Percentiles rank a stretch among this genome's conserved stretches.
Evolutionary conservation across 225 moss, liverwort and hornwort species (phyloP).

Genomic region (Pseudisothecium myosuroides): DNA sequence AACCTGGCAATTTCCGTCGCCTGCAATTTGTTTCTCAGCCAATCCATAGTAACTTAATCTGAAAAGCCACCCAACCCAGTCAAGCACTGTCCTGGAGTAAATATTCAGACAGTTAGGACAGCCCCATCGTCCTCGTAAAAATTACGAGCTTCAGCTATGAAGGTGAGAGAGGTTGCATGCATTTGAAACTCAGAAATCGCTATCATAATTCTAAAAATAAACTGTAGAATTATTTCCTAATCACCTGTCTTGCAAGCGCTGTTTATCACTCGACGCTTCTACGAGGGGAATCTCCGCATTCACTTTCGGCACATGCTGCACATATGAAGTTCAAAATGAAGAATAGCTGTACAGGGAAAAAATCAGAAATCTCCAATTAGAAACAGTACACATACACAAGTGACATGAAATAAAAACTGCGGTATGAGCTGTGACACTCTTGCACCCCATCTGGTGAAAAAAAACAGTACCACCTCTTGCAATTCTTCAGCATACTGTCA

Average conservation of each 20-base stretch:
- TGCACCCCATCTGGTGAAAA: background rate
- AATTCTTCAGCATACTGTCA: background rate
- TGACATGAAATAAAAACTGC: background rate
- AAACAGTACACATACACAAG: background rate
- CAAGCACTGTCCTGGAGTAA: background rate
- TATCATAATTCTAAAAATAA: background rate
- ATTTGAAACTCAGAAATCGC: background rate
- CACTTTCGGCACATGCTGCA: slow-evolving; percentile 83
- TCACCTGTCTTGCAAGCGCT: slow-evolving; percentile 76
- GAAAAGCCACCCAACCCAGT: background rate
- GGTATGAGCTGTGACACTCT: background rate
- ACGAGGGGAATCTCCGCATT: slow-evolving; percentile 55
- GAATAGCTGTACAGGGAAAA: background rate
- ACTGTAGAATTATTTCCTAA: background rate
- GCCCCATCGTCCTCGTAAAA: background rate
- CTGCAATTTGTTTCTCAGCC: slow-evolving; percentile 66
- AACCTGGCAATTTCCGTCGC: slow-evolving; percentile 99
- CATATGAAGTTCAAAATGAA: slow-evolving; percentile 5
- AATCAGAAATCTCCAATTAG: background rate
- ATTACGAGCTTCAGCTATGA: background rate
- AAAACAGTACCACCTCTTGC: background rate
- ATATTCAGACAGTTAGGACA: background rate
- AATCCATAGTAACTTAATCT: slow-evolving; percentile 70
- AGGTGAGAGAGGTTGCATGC: background rate
- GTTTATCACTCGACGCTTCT: slow-evolving; percentile 64